These are phyloP conservation scores for Myrica gale DNA, from an alignment of 306 rosid species.

Conservation along the genomic window DNA sequence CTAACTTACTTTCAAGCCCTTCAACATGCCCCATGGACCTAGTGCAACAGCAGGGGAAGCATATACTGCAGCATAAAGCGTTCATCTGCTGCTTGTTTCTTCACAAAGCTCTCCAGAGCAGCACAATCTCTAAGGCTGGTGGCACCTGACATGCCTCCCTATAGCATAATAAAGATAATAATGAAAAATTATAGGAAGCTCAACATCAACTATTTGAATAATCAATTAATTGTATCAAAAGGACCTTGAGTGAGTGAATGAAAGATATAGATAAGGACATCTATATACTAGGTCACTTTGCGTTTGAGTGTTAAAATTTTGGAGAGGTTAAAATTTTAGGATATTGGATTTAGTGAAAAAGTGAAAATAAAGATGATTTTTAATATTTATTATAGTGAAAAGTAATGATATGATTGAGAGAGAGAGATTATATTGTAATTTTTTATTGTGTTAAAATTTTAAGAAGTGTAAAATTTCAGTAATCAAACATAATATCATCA, in stretches of 20 bases:
- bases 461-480: no score
- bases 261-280: background rate
- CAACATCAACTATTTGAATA: background rate
- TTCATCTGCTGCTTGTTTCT: conserved; percentile 72
- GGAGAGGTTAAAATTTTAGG: no score
- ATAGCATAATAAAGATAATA: conserved; percentile 12
- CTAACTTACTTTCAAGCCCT: conserved; percentile 71
- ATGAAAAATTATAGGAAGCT: background rate
- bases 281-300: background rate
- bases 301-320: no score
- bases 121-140: conserved; percentile 50
- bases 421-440: no score
- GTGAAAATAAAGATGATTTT: no score
- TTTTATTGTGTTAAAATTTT: no score
- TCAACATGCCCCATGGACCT: conserved; percentile 85
- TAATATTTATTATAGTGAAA: no score
- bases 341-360: no score
- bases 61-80: conserved; percentile 79
- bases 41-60: conserved; percentile 92
- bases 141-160: conserved; percentile 94
- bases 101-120: conserved; percentile 52
- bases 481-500: no score
- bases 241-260: background rate
- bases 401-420: no score
- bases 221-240: background rate